phyloP scores from a whole-genome alignment of 768 basidiomycete species.

The Lepiota brunneoincarnata region DNA sequence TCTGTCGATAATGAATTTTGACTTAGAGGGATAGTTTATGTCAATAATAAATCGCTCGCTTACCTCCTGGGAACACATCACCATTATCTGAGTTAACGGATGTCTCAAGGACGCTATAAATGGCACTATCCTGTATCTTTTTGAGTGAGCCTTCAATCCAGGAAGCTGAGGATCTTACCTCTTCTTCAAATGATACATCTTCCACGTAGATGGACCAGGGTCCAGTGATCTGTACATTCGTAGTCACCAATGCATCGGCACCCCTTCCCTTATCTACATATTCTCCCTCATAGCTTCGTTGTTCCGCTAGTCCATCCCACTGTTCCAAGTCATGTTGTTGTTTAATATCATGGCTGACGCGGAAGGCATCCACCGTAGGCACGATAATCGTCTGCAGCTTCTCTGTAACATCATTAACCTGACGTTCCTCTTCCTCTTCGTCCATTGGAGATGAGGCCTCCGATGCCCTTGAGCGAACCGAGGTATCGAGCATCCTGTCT shows the following conservation, averaged over 20 bases:
- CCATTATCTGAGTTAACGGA: conserved; percentile 45
- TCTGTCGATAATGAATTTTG: conserved; percentile 34
- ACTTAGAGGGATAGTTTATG: not conserved
- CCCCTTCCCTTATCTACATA: conserved; percentile 50
- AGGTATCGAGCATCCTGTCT: conserved; percentile 77
- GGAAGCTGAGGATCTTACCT: conserved; percentile 34
- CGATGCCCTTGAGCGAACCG: conserved; percentile 58
- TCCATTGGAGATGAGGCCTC: conserved; percentile 13
- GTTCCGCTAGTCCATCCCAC: conserved; percentile 48
- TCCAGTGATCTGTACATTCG: conserved; percentile 50
- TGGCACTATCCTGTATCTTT: conserved; percentile 36
- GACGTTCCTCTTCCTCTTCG: conserved; percentile 20
- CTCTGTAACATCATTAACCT: conserved; percentile 47
- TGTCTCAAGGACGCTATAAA: conserved; percentile 49
- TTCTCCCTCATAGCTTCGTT: conserved; percentile 50
- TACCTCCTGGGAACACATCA: conserved; percentile 47
- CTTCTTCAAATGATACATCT: conserved; percentile 39
- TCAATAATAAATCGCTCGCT: conserved; percentile 18
- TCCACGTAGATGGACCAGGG: conserved; percentile 58
- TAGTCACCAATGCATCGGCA: conserved; percentile 56
- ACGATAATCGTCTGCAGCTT: conserved; percentile 64
- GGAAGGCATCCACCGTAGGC: conserved; percentile 63
- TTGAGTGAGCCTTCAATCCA: conserved; percentile 2
- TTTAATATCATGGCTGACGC: conserved; percentile 45
- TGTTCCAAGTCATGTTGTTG: conserved; percentile 46